These are phyloP conservation scores for Solanum pimpinellifolium DNA, from an alignment of 257 asterid species.

Conservation along the genomic window DNA sequence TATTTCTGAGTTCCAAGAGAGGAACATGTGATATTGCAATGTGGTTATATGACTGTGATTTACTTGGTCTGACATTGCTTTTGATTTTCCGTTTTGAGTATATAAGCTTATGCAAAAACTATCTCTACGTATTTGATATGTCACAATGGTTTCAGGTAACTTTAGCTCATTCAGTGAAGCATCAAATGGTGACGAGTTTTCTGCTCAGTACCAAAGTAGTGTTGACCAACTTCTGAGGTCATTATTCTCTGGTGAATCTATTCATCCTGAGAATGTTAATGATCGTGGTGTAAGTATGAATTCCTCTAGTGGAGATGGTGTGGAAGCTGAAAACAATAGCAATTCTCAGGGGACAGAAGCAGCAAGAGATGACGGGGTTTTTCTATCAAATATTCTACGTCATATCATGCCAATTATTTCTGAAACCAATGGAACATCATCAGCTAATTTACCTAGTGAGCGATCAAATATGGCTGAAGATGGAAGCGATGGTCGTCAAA, in stretches of 20 bases:
- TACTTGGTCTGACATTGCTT: not conserved
- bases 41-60: not conserved
- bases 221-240: conserved; percentile 51
- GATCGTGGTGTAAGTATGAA: conserved; percentile 8
- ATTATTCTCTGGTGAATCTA: conserved; percentile 38
- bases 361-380: conserved; percentile 38
- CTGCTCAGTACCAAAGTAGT: conserved; percentile 35
- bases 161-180: conserved; percentile 23
- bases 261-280: conserved; percentile 8
- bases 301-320: conserved; percentile 12
- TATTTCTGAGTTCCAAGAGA: not conserved
- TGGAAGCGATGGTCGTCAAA: not conserved
- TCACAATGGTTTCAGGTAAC: conserved; percentile 26
- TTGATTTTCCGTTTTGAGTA: not conserved
- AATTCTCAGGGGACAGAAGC: conserved; percentile 26
- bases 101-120: not conserved
- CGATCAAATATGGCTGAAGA: not conserved
- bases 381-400: conserved; percentile 56
- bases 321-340: conserved; percentile 24
- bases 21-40: not conserved
- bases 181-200: conserved; percentile 26
- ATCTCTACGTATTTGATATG: not conserved
- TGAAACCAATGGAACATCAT: conserved; percentile 23
- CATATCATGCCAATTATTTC: conserved; percentile 70
- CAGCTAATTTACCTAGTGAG: conserved; percentile 1